Evolutionary conservation across 108 stramenopile species (phyloP).

Genomic region (Mayamaea pseudoterrestris): DNA sequence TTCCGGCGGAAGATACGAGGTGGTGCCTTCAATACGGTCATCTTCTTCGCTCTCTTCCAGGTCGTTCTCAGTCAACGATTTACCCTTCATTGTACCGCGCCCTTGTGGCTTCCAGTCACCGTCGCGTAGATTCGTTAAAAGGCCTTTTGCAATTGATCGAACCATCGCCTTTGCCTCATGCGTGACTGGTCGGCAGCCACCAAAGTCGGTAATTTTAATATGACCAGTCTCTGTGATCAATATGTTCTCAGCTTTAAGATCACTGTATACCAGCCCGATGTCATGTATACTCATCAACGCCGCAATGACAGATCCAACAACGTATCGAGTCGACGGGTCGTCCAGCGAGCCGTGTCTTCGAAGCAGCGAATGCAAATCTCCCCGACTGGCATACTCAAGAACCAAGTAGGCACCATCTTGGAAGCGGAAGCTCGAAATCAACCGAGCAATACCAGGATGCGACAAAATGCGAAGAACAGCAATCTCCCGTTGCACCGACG

Average conservation of each 20-base stretch:
- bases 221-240: constrained; percentile 91
- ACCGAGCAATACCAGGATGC: constrained; percentile 86
- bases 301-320: constrained; percentile 80
- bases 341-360: constrained; percentile 79
- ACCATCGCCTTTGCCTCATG: constrained; percentile 37
- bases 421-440: constrained; percentile 89
- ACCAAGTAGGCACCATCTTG: constrained; percentile 87
- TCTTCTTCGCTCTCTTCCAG: constrained; percentile 30
- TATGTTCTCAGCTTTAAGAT: constrained; percentile 86
- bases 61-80: background rate
- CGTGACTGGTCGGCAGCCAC: constrained; percentile 82
- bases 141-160: constrained; percentile 28
- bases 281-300: constrained; percentile 86
- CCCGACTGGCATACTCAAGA: constrained; percentile 88
- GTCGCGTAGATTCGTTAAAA: constrained; percentile 61
- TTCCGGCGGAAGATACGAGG: constrained; percentile 94
- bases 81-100: background rate
- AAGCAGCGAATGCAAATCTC: constrained; percentile 85
- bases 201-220: constrained; percentile 94
- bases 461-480: constrained; percentile 74
- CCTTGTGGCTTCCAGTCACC: constrained; percentile 74
- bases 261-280: constrained; percentile 72
- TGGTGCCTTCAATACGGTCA: constrained; percentile 89
- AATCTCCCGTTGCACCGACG: constrained; percentile 80
- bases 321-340: constrained; percentile 78